These are phyloP conservation scores for Azolla pinnata DNA, from an alignment of 75 land plant genomes.

Conservation along the genomic window DNA sequence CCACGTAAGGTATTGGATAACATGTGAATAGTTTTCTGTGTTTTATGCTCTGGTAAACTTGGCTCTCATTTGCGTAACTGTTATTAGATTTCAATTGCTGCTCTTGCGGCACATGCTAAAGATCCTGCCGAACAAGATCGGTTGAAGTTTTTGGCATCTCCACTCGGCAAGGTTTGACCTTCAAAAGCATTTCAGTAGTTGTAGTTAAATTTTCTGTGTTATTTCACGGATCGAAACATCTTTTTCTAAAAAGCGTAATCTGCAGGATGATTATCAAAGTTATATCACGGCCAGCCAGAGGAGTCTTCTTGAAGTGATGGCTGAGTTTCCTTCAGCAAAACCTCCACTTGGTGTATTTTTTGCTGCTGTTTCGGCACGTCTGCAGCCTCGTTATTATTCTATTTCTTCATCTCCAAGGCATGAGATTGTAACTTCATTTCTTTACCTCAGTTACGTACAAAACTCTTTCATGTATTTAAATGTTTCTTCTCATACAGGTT, in stretches of 20 bases:
- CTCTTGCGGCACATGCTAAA: constrained; percentile 75
- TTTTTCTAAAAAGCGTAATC: no score
- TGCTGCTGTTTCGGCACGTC: constrained; percentile 85
- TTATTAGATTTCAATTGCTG: constrained; percentile 59
- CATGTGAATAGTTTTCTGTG: not conserved
- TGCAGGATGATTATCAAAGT: constrained; percentile 89
- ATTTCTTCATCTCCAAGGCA: constrained; percentile 94
- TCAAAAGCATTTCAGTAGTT: not conserved
- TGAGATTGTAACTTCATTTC: not conserved
- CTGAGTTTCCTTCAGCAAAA: constrained; percentile 83
- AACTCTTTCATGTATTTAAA: not conserved
- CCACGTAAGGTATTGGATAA: constrained; percentile 55
- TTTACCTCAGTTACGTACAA: not conserved
- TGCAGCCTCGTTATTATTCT: constrained; percentile 93
- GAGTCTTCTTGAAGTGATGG: constrained; percentile 85
- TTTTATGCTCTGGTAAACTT: not conserved
- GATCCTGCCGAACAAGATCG: constrained; percentile 69
- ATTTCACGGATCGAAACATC: no score
- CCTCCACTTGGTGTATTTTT: constrained; percentile 98
- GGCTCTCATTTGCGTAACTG: no score
- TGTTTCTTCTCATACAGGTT: constrained; percentile 30
- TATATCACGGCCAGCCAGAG: constrained; percentile 81
- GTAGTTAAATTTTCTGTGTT: no score
- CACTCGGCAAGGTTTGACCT: constrained; percentile 90
- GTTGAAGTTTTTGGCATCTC: constrained; percentile 64